Conservation (phyloP, 2,329 filamentous ascomycete species). For the Aspergillus sp. region DNA sequence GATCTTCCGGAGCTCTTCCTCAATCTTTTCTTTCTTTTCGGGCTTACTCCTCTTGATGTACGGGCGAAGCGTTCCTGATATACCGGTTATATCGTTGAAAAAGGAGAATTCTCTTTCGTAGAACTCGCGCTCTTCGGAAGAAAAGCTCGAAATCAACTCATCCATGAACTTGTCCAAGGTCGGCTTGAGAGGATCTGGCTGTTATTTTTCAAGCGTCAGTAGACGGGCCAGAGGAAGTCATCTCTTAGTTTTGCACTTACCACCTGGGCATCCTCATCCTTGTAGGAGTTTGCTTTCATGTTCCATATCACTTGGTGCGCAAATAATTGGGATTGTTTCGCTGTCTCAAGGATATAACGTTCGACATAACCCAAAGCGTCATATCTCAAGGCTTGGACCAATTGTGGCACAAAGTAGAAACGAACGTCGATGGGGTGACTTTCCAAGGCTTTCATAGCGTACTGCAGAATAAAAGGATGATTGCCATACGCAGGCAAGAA, state of each 20-base stretch:
- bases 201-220: slow-evolving; percentile 8
- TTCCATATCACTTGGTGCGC: slow-evolving; percentile 99
- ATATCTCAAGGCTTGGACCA: slow-evolving; percentile 90
- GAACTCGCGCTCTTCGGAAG: slow-evolving; percentile 67
- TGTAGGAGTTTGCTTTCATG: slow-evolving; percentile 98
- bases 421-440: slow-evolving; percentile 93
- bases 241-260: slow-evolving; percentile 41
- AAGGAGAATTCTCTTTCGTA: slow-evolving; percentile 96
- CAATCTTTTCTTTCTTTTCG: slow-evolving; percentile 98
- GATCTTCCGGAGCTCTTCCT: slow-evolving; percentile 95
- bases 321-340: slow-evolving; percentile 94
- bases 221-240: background rate
- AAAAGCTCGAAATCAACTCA: slow-evolving; percentile 75
- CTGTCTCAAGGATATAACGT: slow-evolving; percentile 92
- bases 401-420: slow-evolving; percentile 98
- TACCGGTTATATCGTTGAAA: slow-evolving; percentile 90
- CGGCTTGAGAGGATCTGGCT: slow-evolving; percentile 88
- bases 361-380: slow-evolving; percentile 91
- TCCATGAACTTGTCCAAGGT: slow-evolving; percentile 84
- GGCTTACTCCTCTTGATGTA: slow-evolving; percentile 86
- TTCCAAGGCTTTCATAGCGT: slow-evolving; percentile 90
- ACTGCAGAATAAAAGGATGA: slow-evolving; percentile 88
- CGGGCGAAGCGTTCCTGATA: slow-evolving; percentile 92
- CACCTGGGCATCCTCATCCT: slow-evolving; percentile 84
- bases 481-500: slow-evolving; percentile 87